A percentile compares a stretch with the other conserved stretches of the same genome.
Evolutionary conservation across 257 asterid species (phyloP).

Genomic region (Gentiana straminea): DNA sequence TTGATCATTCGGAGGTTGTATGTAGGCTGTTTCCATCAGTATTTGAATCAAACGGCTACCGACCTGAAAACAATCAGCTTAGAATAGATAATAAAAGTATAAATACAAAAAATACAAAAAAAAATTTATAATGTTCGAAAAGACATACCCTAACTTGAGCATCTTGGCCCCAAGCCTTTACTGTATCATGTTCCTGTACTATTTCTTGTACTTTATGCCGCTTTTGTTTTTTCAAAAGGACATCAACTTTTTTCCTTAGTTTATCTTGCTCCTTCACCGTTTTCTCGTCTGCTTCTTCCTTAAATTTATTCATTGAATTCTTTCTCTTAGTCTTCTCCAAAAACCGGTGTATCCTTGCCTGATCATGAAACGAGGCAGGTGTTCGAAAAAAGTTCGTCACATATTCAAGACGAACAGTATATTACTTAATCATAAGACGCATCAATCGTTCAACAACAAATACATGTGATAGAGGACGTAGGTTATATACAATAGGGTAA

Average conservation of each 20-base stretch:
- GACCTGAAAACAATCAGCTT: slow-evolving; percentile 32
- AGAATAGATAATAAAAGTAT: no score
- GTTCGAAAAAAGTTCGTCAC: background rate
- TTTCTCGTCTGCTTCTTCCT: slow-evolving; percentile 31
- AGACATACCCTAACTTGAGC: slow-evolving; percentile 59
- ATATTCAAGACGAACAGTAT: background rate
- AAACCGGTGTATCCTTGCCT: slow-evolving; percentile 78
- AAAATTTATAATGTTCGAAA: no score
- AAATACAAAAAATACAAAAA: no score
- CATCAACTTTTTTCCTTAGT: slow-evolving; percentile 53
- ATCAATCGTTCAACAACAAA: slow-evolving; percentile 1
- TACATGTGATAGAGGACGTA: background rate
- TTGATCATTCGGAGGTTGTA: slow-evolving; percentile 76
- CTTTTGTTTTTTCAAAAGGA: slow-evolving; percentile 72
- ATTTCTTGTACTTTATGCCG: slow-evolving; percentile 54
- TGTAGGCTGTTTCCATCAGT: slow-evolving; percentile 70
- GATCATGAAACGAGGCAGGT: slow-evolving; percentile 20
- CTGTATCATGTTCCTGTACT: slow-evolving; percentile 53
- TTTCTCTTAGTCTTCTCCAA: slow-evolving; percentile 68
- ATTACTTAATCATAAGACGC: background rate
- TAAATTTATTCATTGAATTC: slow-evolving; percentile 46
- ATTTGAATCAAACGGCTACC: slow-evolving; percentile 87
- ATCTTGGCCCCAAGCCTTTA: slow-evolving; percentile 88
- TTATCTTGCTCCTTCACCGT: slow-evolving; percentile 40
- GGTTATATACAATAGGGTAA: no score